phyloP scores from a whole-genome alignment of 306 rosid species.

The Lathyrus oleraceus region DNA sequence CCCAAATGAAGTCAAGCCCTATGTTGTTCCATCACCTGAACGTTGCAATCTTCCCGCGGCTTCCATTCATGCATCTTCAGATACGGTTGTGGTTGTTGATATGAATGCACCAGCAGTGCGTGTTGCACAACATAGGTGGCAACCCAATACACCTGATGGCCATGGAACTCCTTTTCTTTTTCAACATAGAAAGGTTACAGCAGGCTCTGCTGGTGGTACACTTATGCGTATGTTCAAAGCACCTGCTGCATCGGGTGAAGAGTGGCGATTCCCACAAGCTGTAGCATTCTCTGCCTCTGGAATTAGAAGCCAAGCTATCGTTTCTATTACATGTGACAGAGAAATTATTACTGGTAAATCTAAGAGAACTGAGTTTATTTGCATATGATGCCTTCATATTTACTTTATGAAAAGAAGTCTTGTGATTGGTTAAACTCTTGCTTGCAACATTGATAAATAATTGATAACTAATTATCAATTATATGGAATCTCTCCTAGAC shows the following conservation, averaged over 20 bases:
- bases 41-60: conserved; percentile 98
- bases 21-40: conserved; percentile 78
- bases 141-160: conserved; percentile 97
- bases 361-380: conserved; percentile 20
- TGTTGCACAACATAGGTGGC: conserved; percentile 96
- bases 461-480: conserved; percentile 21
- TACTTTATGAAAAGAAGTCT: conserved; percentile 18
- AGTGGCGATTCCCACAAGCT: conserved; percentile 88
- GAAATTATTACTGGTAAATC: conserved; percentile 85
- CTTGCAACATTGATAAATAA: conserved; percentile 19
- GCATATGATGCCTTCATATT: conserved; percentile 26
- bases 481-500: conserved; percentile 5
- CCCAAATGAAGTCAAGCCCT: conserved; percentile 86
- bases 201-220: conserved; percentile 74
- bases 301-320: conserved; percentile 78
- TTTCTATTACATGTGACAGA: conserved; percentile 75
- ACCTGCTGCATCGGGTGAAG: conserved; percentile 63
- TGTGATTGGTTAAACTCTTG: conserved; percentile 8
- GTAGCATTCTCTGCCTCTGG: conserved; percentile 81
- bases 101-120: conserved; percentile 86
- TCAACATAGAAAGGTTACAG: conserved; percentile 74
- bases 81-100: conserved; percentile 78
- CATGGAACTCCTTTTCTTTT: conserved; percentile 98
- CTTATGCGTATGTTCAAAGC: conserved; percentile 91
- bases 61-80: conserved; percentile 85